A percentile compares a stretch with the other conserved stretches of the same genome.
These are phyloP conservation scores for Hypoxylon subgilvum DNA, from an alignment of 495 filamentous ascomycete species.

Conservation along the genomic window DNA sequence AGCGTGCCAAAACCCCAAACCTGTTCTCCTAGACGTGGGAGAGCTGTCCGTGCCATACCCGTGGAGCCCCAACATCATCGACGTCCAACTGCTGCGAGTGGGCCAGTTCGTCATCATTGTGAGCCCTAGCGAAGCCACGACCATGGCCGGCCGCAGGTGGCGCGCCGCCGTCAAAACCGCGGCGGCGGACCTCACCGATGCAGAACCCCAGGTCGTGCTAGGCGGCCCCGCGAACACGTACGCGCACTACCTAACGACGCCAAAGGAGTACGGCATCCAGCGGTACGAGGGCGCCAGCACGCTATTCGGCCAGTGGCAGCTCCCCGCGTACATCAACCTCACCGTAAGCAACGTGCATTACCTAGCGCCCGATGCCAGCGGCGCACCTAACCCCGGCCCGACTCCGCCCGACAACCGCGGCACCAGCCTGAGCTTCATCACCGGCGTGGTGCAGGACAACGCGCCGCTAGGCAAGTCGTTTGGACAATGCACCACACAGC, in stretches of 20 bases:
- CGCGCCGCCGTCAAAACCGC: constrained; percentile 70
- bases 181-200: constrained; percentile 41
- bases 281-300: constrained; percentile 96
- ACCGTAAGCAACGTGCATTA: constrained; percentile 74
- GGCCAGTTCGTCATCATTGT: constrained; percentile 89
- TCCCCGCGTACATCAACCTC: constrained; percentile 86
- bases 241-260: constrained; percentile 88
- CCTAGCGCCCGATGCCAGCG: constrained; percentile 60
- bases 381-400: constrained; percentile 63
- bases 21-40: constrained; percentile 88
- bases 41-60: constrained; percentile 76
- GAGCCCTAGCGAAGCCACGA: constrained; percentile 85
- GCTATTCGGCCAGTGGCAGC: constrained; percentile 82
- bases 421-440: constrained; percentile 77
- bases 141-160: constrained; percentile 95
- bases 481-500: constrained; percentile 69
- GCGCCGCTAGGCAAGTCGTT: constrained; percentile 70
- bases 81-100: constrained; percentile 87
- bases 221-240: constrained; percentile 94
- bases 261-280: constrained; percentile 88
- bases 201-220: constrained; percentile 65
- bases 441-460: constrained; percentile 76
- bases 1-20: constrained; percentile 82
- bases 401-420: constrained; percentile 80
- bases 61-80: constrained; percentile 91